Percentiles rank a stretch among this genome's conserved stretches.
These are phyloP conservation scores for Brassica rapa DNA, from an alignment of 345 rosid genomes.

Conservation along the genomic window DNA sequence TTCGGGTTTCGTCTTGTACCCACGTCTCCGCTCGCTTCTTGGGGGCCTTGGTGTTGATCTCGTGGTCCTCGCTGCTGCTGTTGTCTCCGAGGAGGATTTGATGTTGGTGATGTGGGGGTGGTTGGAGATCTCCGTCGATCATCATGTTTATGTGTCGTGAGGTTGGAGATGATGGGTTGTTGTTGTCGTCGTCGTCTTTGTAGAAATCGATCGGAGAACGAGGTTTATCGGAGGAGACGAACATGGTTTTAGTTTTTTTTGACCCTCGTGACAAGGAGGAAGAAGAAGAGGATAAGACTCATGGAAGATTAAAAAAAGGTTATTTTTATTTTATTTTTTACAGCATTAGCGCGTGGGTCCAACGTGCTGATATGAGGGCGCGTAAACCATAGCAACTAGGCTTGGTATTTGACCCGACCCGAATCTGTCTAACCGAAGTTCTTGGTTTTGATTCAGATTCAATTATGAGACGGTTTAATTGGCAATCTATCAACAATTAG, in stretches of 20 bases:
- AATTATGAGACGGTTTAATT: neutral
- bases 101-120: constrained; percentile 26
- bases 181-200: neutral
- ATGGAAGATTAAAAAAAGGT: neutral
- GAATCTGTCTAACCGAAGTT: neutral
- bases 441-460: neutral
- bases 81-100: constrained; percentile 67
- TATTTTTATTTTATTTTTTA: neutral
- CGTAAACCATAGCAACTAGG: neutral
- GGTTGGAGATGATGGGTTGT: neutral
- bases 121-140: constrained; percentile 58
- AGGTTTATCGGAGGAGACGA: constrained; percentile 56
- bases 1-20: constrained; percentile 89
- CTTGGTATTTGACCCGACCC: neutral
- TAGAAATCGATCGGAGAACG: constrained; percentile 5
- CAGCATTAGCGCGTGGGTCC: neutral
- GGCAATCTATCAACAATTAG: neutral
- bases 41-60: constrained; percentile 52
- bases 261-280: neutral
- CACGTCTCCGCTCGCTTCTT: constrained; percentile 99
- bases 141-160: constrained; percentile 61
- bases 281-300: neutral
- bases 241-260: constrained; percentile 47
- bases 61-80: constrained; percentile 77
- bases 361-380: neutral